Evolutionary conservation across 2,329 filamentous ascomycete species (phyloP), one percentile per base, ranked within the genome.

Genomic region (Metarhizium album): DNA sequence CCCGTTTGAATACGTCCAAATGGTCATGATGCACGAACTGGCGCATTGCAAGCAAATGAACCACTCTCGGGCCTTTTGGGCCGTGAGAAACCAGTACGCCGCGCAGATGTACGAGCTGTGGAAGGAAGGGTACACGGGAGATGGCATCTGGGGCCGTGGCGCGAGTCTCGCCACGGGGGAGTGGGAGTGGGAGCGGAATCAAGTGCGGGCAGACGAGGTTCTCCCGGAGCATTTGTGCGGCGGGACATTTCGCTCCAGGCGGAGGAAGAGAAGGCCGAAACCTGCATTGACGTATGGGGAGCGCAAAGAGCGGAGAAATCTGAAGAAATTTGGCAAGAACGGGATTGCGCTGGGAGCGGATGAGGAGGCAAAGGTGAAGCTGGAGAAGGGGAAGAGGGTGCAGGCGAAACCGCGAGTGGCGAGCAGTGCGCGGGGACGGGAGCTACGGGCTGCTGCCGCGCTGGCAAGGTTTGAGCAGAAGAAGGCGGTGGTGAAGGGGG

Each of bases 1-100:
- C 22, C 86, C 87, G 0, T 90, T 93, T 62, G 74, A 81, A 54
- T 89, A 90, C 61, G 86, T 95, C 16, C 87, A 93, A 67, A 91
- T 93, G 86, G 87, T 94, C 57, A 94, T 95, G 89, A 90, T 94
- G 80, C 89, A 95, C 64, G 87, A 93, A 71, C 72, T 94, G 29
- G 88, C 88, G 3, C 88, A 94, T 65, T 90, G 86, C 74, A 86
- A 87, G 65, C 84, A 95, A 64, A 95, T 95, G 90, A 94, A 95
- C 64, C 89, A 95, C 64, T 85, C 82, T 2, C 76, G 79, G 50
- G 81, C 79, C 2, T 95, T 95, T 61, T 95, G 89, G 88, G 77
- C 78, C 9, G 84, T 90, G 18, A 74, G 88, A 45, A 86, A 93
- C 64, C 69, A 73, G 42, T 93, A 86, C 61, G 83, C 86, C 1